Evolutionary conservation across 345 rosid species (phyloP).

Genomic region (Angophora floribunda): DNA sequence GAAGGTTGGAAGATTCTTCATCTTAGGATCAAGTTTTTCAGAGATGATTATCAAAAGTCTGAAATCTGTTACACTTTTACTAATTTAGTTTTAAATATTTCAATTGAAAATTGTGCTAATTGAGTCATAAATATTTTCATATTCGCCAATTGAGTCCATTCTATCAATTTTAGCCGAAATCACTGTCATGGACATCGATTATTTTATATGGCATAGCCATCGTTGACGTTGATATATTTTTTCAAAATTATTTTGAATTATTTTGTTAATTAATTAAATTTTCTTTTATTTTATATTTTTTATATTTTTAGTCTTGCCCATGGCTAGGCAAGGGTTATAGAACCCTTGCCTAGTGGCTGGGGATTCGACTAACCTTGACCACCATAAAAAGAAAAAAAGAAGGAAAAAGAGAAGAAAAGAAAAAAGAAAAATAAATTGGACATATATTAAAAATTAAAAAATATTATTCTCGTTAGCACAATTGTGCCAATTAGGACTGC

Average conservation of each 20-base stretch:
- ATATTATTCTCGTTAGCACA: too few species aligned
- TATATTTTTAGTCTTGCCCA: too few species aligned
- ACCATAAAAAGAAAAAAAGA: fast-evolving
- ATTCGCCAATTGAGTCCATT: neutral
- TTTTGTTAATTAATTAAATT: too few species aligned
- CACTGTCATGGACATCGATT: fast-evolving
- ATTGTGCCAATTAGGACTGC: too few species aligned
- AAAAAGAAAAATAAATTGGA: too few species aligned
- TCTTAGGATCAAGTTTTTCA: neutral
- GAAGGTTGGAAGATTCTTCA: neutral
- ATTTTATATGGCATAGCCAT: neutral
- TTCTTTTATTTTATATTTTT: too few species aligned
- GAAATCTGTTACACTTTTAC: neutral
- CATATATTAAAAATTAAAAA: too few species aligned
- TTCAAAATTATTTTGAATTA: too few species aligned
- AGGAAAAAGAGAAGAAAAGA: neutral
- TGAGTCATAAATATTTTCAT: neutral
- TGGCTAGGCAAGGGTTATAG: too few species aligned
- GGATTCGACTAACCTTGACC: fast-evolving
- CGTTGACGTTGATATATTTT: too few species aligned
- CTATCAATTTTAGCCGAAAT: fast-evolving
- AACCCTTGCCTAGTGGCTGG: neutral
- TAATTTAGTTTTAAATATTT: neutral
- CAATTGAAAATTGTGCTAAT: neutral
- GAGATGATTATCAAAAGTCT: neutral